phyloP scores from a whole-genome alignment of 108 stramenopile genomes.

The Cyclotella baltica region DNA sequence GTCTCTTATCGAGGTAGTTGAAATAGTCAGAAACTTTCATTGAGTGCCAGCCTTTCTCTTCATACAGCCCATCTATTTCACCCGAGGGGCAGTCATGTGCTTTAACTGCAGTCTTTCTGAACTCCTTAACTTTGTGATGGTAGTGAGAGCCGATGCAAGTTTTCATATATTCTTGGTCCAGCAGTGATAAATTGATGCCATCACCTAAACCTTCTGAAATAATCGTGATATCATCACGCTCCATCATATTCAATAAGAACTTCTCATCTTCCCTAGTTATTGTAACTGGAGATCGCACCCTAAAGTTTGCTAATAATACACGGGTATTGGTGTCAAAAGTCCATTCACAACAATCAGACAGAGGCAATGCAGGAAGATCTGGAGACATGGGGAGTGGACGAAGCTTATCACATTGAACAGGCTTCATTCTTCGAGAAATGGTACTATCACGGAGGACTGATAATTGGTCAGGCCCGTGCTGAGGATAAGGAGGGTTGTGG shows the following conservation, averaged over 20 bases:
- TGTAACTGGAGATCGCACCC: background rate
- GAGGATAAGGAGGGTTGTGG: slow-evolving; percentile 67
- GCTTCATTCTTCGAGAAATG: slow-evolving; percentile 5
- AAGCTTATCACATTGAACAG: slow-evolving; percentile 34
- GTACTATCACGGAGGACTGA: slow-evolving; percentile 9
- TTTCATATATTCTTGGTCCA: slow-evolving; percentile 56
- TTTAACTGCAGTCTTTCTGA: slow-evolving; percentile 33
- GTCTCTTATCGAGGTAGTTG: slow-evolving; percentile 51
- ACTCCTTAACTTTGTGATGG: slow-evolving; percentile 68
- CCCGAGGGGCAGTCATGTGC: background rate
- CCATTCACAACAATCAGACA: slow-evolving; percentile 63
- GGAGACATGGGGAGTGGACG: slow-evolving; percentile 54
- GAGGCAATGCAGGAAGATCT: slow-evolving; percentile 46
- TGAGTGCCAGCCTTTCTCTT: slow-evolving; percentile 46
- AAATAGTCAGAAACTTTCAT: slow-evolving; percentile 72
- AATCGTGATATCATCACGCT: slow-evolving; percentile 73
- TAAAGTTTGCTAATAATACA: slow-evolving; percentile 65
- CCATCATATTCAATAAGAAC: slow-evolving; percentile 71
- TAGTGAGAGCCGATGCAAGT: slow-evolving; percentile 48
- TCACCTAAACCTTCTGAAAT: slow-evolving; percentile 66
- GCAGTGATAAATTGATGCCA: slow-evolving; percentile 42
- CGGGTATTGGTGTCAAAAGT: slow-evolving; percentile 61
- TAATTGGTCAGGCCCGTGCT: slow-evolving; percentile 19
- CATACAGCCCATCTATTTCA: slow-evolving; percentile 6
- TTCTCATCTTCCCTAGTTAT: slow-evolving; percentile 42